These are phyloP conservation scores for Pseudozyma flocculosa DNA, from an alignment of 1,284 basidiomycete genomes.

Conservation along the genomic window DNA sequence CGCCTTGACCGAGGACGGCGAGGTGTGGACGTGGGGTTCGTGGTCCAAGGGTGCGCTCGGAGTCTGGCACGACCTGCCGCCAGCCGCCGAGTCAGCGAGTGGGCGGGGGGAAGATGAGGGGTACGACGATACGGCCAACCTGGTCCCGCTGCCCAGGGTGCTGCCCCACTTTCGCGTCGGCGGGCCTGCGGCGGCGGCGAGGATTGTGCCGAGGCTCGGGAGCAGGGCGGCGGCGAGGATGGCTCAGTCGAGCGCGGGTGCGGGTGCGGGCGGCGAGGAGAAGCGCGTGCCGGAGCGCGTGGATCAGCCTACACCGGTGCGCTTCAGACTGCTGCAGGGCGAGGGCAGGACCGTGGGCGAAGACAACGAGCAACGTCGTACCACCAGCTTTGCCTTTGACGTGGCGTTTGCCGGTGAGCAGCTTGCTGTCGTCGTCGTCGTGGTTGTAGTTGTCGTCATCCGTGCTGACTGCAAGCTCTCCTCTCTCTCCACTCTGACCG, in stretches of 20 bases:
- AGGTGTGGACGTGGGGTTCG: constrained; percentile 79
- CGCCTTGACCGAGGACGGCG: constrained; percentile 75
- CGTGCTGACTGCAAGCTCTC: too few relatives aligned
- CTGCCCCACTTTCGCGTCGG: background rate
- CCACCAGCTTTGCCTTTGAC: constrained; percentile 26
- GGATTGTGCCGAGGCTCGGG: constrained; percentile 7
- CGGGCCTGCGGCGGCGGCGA: too few relatives aligned
- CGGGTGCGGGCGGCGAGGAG: background rate
- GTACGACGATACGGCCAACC: constrained; percentile 7
- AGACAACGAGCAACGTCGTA: background rate
- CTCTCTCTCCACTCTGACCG: too few relatives aligned
- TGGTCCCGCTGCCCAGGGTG: constrained; percentile 4
- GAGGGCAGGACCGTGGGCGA: constrained; percentile 1
- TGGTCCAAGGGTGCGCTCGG: constrained; percentile 79
- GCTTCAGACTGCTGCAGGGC: background rate
- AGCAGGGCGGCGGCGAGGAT: constrained; percentile 7
- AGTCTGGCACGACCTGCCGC: constrained; percentile 62
- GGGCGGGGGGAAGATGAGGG: constrained; percentile 3
- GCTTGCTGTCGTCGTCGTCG: too few relatives aligned
- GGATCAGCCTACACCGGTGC: background rate
- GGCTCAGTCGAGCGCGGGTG: too few relatives aligned
- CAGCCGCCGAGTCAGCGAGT: background rate
- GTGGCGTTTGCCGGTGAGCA: constrained; percentile 28
- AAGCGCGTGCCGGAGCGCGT: background rate
- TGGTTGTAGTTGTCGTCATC: too few relatives aligned